phyloP scores from a whole-genome alignment of 148 eudicot species.

The Drosera capensis region DNA sequence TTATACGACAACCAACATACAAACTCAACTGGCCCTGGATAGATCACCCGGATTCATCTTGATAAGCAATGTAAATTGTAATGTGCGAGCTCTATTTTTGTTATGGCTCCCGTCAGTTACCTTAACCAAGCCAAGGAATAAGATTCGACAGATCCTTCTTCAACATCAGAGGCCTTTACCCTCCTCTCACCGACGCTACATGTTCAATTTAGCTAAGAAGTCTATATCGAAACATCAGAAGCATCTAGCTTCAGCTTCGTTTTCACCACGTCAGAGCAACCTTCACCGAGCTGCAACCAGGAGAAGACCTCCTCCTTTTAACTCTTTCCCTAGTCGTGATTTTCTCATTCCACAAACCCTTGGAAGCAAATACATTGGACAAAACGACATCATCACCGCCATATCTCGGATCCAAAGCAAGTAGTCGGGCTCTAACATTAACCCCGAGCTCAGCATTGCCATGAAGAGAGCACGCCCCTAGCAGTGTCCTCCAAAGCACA shows the following conservation, averaged over 20 bases:
- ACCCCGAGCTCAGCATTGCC: slow-evolving; percentile 25
- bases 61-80: too few relatives aligned
- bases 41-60: too few relatives aligned
- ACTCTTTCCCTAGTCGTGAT: slow-evolving; percentile 16
- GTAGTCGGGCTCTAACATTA: slow-evolving; percentile 13
- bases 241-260: slow-evolving; percentile 9
- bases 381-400: slow-evolving; percentile 28
- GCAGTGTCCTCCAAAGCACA: slow-evolving; percentile 33
- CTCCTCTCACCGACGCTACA: too few relatives aligned
- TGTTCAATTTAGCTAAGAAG: too few relatives aligned
- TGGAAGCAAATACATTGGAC: slow-evolving; percentile 31
- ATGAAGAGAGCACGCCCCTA: slow-evolving; percentile 27
- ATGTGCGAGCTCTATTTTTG: too few relatives aligned
- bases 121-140: too few relatives aligned
- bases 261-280: too few relatives aligned
- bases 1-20: too few relatives aligned
- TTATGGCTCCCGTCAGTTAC: too few relatives aligned
- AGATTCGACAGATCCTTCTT: too few relatives aligned
- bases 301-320: slow-evolving; percentile 12
- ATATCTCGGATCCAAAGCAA: slow-evolving; percentile 16
- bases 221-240: slow-evolving; percentile 6
- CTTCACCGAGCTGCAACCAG: slow-evolving; percentile 33
- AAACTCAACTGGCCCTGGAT: too few relatives aligned
- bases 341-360: slow-evolving; percentile 39
- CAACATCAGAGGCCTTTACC: too few relatives aligned